Percentiles rank a stretch among this genome's conserved stretches.
Conservation (phyloP, 352 stramenopile species). For the Phytopythium aichiense region DNA sequence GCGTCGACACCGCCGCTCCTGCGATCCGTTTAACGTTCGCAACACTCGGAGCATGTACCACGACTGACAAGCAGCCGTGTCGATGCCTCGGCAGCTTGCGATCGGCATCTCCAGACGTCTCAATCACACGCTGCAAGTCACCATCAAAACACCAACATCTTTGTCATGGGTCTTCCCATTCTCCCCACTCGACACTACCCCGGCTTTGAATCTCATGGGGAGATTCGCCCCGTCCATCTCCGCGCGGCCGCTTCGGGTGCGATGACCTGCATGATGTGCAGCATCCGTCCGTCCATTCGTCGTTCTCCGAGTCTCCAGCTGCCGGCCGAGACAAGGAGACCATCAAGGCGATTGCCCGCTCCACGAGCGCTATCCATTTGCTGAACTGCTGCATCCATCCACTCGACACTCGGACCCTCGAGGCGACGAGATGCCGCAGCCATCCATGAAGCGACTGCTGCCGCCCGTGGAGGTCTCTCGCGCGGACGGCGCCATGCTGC, state of each 20-base stretch:
- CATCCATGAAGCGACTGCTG: slow-evolving; percentile 12
- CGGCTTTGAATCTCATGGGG: background rate
- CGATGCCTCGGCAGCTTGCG: background rate
- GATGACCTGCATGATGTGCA: background rate
- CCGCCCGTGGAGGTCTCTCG: slow-evolving; percentile 13
- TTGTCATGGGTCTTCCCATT: background rate
- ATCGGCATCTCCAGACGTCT: background rate
- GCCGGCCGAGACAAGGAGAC: too few species aligned
- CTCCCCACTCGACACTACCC: too few species aligned
- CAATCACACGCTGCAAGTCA: background rate
- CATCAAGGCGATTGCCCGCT: background rate
- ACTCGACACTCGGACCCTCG: background rate
- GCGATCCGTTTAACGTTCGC: background rate
- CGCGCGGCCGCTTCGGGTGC: background rate
- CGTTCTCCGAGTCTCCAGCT: background rate
- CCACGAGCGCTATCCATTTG: background rate
- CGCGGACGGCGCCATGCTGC: slow-evolving; percentile 20
- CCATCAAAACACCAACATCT: background rate
- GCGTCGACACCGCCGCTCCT: background rate
- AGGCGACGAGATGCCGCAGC: background rate
- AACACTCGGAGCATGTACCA: background rate
- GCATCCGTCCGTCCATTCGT: too few species aligned
- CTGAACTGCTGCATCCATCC: too few species aligned
- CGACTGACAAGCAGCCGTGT: background rate
- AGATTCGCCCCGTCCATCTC: background rate